Percentiles rank a stretch among this genome's conserved stretches.
phyloP scores from a whole-genome alignment of 2,329 filamentous ascomycete species.

The Dendryphion nanum region DNA sequence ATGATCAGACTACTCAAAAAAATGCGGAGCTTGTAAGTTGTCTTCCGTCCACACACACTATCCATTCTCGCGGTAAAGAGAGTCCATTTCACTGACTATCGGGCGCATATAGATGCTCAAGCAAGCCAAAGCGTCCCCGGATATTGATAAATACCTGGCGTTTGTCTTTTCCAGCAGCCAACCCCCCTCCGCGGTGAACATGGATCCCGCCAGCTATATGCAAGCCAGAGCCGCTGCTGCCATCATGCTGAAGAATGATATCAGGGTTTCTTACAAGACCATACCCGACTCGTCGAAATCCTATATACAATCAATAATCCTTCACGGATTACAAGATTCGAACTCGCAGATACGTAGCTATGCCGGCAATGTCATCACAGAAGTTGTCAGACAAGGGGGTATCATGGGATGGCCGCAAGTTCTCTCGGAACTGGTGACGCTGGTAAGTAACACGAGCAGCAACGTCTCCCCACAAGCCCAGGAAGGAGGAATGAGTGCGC shows the following conservation, averaged over 20 bases:
- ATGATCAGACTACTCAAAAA: slow-evolving; percentile 77
- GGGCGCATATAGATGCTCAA: slow-evolving; percentile 73
- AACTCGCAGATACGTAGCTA: slow-evolving; percentile 82
- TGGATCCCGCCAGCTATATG: slow-evolving; percentile 63
- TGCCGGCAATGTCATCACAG: slow-evolving; percentile 90
- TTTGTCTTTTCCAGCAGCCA: slow-evolving; percentile 78
- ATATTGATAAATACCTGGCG: slow-evolving; percentile 96
- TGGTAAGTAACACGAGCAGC: slow-evolving; percentile 72
- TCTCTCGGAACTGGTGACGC: slow-evolving; percentile 74
- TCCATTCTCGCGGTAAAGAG: no score
- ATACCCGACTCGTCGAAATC: slow-evolving; percentile 71
- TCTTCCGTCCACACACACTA: slow-evolving; percentile 11
- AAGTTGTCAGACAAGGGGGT: slow-evolving; percentile 80
- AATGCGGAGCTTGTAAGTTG: slow-evolving; percentile 79
- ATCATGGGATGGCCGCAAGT: slow-evolving; percentile 90
- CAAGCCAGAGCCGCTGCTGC: slow-evolving; percentile 82
- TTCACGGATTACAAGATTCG: slow-evolving; percentile 77
- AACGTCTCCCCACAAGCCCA: slow-evolving; percentile 70
- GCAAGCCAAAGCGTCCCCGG: slow-evolving; percentile 82
- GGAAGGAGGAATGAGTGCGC: slow-evolving; percentile 89
- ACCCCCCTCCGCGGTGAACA: slow-evolving; percentile 59
- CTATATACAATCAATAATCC: slow-evolving; percentile 76
- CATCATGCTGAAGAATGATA: slow-evolving; percentile 94
- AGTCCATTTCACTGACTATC: slow-evolving; percentile 21
- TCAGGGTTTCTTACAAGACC: slow-evolving; percentile 71